phyloP scores from a whole-genome alignment of 306 rosid genomes.

The Inga oerstediana region DNA sequence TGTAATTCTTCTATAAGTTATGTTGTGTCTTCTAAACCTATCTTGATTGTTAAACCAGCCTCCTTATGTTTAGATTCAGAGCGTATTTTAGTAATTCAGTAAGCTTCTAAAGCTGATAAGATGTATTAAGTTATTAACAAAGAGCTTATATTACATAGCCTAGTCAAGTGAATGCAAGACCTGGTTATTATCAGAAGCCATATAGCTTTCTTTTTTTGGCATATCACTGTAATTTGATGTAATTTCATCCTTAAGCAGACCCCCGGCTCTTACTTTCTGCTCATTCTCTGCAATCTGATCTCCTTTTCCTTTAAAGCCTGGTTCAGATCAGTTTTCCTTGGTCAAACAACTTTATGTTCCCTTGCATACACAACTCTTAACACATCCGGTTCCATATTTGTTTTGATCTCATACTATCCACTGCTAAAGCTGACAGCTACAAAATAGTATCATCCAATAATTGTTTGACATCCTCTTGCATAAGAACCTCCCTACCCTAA shows the following conservation, averaged over 20 bases:
- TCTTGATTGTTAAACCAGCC: background rate
- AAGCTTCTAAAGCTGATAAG: background rate
- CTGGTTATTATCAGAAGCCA: constrained; percentile 6
- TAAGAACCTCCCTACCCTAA: background rate
- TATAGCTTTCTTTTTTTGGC: background rate
- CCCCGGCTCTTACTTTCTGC: background rate
- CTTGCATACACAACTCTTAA: background rate
- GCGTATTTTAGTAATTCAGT: background rate
- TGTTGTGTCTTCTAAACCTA: constrained; percentile 8
- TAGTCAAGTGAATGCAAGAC: background rate
- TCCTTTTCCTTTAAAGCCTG: background rate
- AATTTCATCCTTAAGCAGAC: constrained; percentile 7
- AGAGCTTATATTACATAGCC: background rate
- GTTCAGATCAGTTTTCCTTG: constrained; percentile 5
- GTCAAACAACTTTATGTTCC: background rate
- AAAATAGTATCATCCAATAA: background rate
- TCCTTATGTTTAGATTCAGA: constrained; percentile 5
- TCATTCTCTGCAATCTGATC: background rate
- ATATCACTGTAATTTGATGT: background rate
- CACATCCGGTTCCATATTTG: constrained; percentile 2
- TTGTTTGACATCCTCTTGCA: constrained; percentile 5
- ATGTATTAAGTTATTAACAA: background rate
- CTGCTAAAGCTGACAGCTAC: background rate
- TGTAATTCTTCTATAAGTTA: background rate
- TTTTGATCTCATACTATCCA: background rate